A percentile compares a stretch with the other conserved stretches of the same genome.
Conservation (phyloP, 805 yeast genomes). For the Vanderwaltozyma polyspora region DNA sequence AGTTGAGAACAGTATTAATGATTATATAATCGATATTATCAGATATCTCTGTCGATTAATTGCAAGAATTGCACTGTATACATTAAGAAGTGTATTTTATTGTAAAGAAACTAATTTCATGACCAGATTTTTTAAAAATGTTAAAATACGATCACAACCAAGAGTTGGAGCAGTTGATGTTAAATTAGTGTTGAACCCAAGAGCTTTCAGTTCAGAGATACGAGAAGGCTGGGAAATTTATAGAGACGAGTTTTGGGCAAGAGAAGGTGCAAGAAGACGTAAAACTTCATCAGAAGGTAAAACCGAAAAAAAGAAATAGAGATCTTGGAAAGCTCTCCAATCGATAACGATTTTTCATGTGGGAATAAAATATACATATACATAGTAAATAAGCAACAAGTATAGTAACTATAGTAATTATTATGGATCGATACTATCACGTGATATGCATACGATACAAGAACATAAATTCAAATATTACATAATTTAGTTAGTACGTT, state of each 20-base stretch:
- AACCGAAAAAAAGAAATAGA: neutral
- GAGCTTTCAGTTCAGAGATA: constrained; percentile 70
- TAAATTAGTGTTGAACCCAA: constrained; percentile 67
- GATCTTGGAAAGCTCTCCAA: no score
- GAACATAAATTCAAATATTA: no score
- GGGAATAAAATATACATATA: no score
- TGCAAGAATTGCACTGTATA: constrained; percentile 13
- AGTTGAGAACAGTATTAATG: constrained; percentile 34
- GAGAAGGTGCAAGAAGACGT: constrained; percentile 61
- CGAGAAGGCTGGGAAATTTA: constrained; percentile 94
- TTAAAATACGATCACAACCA: constrained; percentile 38
- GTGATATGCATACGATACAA: no score
- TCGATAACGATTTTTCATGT: no score
- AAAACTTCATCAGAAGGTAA: constrained; percentile 3
- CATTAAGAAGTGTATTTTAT: constrained; percentile 8
- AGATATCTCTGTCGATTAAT: constrained; percentile 21
- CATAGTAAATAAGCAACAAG: no score
- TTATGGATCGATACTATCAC: no score
- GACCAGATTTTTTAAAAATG: constrained; percentile 16
- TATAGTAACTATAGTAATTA: no score
- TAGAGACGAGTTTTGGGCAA: constrained; percentile 85
- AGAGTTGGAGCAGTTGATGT: constrained; percentile 69
- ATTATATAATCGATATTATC: constrained; percentile 27
- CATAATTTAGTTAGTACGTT: no score
- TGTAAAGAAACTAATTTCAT: constrained; percentile 8